A percentile compares a stretch with the other conserved stretches of the same genome.
These are phyloP conservation scores for Coemansia sp. DNA, from an alignment of 192 early-diverging fungal species.

Conservation along the genomic window DNA sequence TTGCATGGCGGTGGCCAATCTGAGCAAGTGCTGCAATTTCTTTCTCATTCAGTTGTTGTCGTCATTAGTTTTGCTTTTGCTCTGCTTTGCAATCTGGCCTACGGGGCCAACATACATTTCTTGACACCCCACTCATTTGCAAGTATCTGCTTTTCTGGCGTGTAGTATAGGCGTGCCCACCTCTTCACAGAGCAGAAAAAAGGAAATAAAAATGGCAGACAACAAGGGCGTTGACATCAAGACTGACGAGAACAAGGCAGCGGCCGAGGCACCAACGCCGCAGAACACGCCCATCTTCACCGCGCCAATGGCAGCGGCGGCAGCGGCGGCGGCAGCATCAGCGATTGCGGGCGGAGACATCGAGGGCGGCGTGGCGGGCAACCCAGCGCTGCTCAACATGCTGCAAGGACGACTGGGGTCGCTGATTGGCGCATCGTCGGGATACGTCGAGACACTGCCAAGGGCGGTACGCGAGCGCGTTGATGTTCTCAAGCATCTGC, in stretches of 20 bases:
- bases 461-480: constrained; percentile 81
- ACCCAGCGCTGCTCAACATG: constrained; percentile 71
- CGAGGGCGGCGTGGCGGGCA: constrained; percentile 34
- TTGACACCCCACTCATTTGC: no score
- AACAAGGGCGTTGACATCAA: constrained; percentile 63
- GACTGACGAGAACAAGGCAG: constrained; percentile 57
- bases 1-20: no score
- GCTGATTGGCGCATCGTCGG: constrained; percentile 77
- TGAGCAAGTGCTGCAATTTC: no score
- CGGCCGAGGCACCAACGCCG: constrained; percentile 57
- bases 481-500: constrained; percentile 83
- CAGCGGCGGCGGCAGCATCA: constrained; percentile 7
- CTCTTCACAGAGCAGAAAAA: neutral
- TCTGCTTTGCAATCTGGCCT: no score
- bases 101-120: no score
- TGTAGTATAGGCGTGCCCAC: no score
- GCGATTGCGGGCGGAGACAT: constrained; percentile 40
- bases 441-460: constrained; percentile 72
- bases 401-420: constrained; percentile 75
- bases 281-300: constrained; percentile 66
- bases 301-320: constrained; percentile 52
- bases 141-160: no score
- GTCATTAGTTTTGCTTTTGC: no score
- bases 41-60: no score
- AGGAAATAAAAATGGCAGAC: constrained; percentile 19